A percentile compares a stretch with the other conserved stretches of the same genome.
phyloP scores from a whole-genome alignment of 176 grass and related monocot genomes.

The Carex myosuroides region DNA sequence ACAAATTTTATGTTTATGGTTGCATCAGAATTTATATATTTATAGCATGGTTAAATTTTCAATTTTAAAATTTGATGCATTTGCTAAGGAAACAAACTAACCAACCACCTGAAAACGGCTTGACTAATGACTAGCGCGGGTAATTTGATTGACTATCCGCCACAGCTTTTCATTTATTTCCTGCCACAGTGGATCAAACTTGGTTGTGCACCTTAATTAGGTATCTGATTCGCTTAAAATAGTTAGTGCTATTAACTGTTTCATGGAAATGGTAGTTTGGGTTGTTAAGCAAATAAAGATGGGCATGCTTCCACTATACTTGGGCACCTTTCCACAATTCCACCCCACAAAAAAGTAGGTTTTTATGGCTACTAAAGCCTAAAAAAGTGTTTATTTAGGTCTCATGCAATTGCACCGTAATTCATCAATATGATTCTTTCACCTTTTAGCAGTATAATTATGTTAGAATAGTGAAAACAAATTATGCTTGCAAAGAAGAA shows the following conservation, averaged over 20 bases:
- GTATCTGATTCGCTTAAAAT: not conserved
- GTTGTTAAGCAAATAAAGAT: conserved; percentile 23
- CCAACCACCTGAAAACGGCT: too few species aligned
- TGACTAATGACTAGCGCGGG: too few species aligned
- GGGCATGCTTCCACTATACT: conserved; percentile 11
- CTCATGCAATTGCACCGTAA: not conserved
- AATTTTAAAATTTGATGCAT: not conserved
- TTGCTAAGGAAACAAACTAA: too few species aligned
- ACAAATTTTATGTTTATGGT: not conserved
- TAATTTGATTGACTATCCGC: not conserved
- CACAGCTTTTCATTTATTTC: not conserved
- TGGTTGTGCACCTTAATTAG: not conserved
- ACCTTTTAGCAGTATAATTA: not conserved
- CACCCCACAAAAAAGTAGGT: not conserved
- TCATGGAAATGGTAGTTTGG: conserved; percentile 16
- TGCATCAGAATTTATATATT: not conserved
- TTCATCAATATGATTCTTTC: not conserved
- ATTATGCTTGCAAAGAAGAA: too few species aligned
- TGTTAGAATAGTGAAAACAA: too few species aligned
- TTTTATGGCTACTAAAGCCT: not conserved
- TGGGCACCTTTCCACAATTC: not conserved
- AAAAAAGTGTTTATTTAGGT: not conserved
- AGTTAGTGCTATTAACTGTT: not conserved
- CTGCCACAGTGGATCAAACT: not conserved
- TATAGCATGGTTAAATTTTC: too few species aligned